Evolutionary conservation across 2,329 filamentous ascomycete species (phyloP), one percentile per base, ranked within the genome.

Genomic region (Paramyrothecium roridum): DNA sequence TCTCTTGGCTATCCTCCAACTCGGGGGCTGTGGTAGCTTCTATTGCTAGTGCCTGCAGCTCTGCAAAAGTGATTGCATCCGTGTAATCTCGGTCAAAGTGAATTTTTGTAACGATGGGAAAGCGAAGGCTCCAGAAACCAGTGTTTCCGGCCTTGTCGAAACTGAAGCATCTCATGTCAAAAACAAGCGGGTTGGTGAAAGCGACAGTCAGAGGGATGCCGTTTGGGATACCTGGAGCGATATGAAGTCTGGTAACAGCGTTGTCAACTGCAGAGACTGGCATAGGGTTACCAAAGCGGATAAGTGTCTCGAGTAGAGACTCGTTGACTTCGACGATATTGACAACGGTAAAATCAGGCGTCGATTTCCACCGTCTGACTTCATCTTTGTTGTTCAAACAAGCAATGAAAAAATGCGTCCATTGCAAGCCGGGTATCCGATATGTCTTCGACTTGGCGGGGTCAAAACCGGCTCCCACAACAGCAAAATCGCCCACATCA

Each of bases 371-470:
- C 8, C 80, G 75, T 26, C 76, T 66, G 0, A 87, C 81, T 16
- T 81, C 79, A 7, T 82, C 76, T 61, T 83, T 85, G 63, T 95
- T 95, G 21, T 81, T 75, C 10, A 93, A 75, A 67, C 91, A 96
- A 1, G 86, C 92, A 17, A 96, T 72, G 64, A 89, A 87, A 65
- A 96, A 96, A 52, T 90, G 85, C 3, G 90, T 96, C 87, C 88
- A 96, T 53, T 81, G 80, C 47, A 90, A 65, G 19, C 79, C 76
- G 7, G 76, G 74, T 3, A 87, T 69, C 4, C 75, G 70, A 50
- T 84, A 80, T 8, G 78, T 75, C 48, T 77, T 78, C 8, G 87
- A 88, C 58, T 85, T 82, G 51, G 79, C 75, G 3, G 87, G 74
- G 60, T 91, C 83, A 62, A 88, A 92, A 19, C 84, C 84, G 7